These are phyloP conservation scores for Acanthamoeba healyi DNA, from an alignment of 208 protist genomes.

Conservation along the genomic window DNA sequence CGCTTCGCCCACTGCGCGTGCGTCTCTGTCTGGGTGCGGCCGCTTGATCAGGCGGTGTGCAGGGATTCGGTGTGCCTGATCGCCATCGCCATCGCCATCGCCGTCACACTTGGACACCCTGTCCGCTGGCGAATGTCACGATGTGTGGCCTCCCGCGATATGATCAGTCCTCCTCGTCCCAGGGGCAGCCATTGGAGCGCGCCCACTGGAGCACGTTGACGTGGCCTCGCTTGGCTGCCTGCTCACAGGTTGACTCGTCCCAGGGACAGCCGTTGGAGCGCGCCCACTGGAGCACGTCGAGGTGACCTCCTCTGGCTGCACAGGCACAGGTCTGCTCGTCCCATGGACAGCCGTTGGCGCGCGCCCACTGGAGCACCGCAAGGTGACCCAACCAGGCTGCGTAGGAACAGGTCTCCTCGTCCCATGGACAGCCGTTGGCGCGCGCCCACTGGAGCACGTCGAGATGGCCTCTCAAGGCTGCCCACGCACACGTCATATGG, in stretches of 20 bases:
- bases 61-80: too few relatives aligned
- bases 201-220: neutral
- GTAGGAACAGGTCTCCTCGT: neutral
- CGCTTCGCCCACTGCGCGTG: too few relatives aligned
- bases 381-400: neutral
- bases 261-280: neutral
- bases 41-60: too few relatives aligned
- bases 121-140: too few relatives aligned
- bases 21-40: too few relatives aligned
- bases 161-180: neutral
- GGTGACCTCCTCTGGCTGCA: neutral
- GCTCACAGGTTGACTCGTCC: neutral
- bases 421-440: conserved; percentile 22
- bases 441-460: conserved; percentile 26
- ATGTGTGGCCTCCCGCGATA: too few relatives aligned
- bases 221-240: neutral
- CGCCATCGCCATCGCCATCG: too few relatives aligned
- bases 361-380: conserved; percentile 7
- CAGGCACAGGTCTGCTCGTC: neutral
- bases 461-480: neutral
- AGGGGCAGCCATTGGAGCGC: neutral
- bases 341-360: conserved; percentile 2
- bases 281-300: conserved; percentile 12
- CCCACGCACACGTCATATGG: neutral
- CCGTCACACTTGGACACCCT: too few relatives aligned